A percentile compares a stretch with the other conserved stretches of the same genome.
phyloP scores from a whole-genome alignment of 495 filamentous ascomycete species.

The Halenospora varia region DNA sequence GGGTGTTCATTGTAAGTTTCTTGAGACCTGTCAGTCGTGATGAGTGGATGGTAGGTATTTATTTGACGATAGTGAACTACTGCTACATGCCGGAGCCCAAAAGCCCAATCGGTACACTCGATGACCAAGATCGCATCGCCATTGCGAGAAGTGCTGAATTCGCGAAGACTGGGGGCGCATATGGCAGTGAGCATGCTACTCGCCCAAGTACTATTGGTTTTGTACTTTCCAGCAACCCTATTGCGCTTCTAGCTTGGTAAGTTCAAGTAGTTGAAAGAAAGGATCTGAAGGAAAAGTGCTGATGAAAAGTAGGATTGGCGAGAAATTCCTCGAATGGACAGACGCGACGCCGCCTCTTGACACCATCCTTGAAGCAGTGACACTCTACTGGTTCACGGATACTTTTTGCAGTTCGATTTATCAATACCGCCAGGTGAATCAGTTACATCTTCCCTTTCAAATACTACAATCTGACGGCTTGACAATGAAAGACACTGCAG shows the following conservation, averaged over 20 bases:
- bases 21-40: not conserved
- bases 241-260: slow-evolving; percentile 60
- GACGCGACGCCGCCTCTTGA: slow-evolving; percentile 35
- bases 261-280: slow-evolving; percentile 43
- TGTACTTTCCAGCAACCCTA: slow-evolving; percentile 47
- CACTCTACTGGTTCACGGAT: slow-evolving; percentile 63
- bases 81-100: not conserved
- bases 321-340: not conserved
- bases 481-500: not conserved
- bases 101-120: slow-evolving; percentile 2
- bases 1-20: slow-evolving; percentile 34
- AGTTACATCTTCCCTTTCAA: not conserved
- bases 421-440: slow-evolving; percentile 42
- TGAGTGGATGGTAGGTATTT: not conserved
- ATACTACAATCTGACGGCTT: not conserved
- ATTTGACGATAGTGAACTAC: not conserved
- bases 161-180: slow-evolving; percentile 37
- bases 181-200: slow-evolving; percentile 54
- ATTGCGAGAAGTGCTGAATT: not conserved
- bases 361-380: slow-evolving; percentile 51
- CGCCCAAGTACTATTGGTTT: slow-evolving; percentile 57
- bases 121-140: slow-evolving; percentile 13
- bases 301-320: too few species aligned
- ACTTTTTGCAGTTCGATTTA: slow-evolving; percentile 55
- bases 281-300: slow-evolving; percentile 59